Conservation (phyloP, 805 yeast species). For the Lachancea sp. region DNA sequence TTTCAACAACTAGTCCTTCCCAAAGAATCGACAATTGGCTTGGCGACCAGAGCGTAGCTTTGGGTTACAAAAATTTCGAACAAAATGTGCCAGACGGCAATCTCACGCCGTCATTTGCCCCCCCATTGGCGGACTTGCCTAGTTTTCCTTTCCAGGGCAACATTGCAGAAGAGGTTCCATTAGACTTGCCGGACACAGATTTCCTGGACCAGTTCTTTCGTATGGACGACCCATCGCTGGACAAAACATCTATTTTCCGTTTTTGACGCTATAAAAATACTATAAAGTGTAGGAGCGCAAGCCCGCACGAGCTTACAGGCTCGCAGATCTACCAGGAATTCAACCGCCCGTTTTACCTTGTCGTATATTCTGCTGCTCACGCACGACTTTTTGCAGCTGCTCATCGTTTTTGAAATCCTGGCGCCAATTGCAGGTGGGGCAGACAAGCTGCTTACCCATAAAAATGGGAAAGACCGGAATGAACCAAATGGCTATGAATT, state of each 20-base stretch:
- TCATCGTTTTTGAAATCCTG: slow-evolving; percentile 32
- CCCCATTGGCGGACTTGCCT: background rate
- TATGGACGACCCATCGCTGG: slow-evolving; percentile 1
- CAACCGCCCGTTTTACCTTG: slow-evolving; percentile 8
- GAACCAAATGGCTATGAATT: slow-evolving; percentile 48
- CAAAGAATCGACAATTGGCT: background rate
- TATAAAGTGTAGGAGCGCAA: no score
- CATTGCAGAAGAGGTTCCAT: background rate
- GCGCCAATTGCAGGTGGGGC: slow-evolving; percentile 47
- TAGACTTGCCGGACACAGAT: background rate
- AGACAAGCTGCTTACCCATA: slow-evolving; percentile 45
- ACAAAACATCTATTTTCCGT: background rate
- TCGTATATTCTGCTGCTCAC: slow-evolving; percentile 11
- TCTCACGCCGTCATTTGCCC: background rate
- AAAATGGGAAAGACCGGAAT: slow-evolving; percentile 49
- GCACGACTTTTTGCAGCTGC: slow-evolving; percentile 29
- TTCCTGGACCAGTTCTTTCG: background rate
- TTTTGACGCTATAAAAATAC: background rate
- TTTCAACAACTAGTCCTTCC: background rate
- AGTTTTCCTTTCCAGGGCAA: background rate
- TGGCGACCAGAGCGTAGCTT: background rate
- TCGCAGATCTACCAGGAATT: no score
- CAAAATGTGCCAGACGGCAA: background rate
- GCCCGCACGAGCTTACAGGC: no score
- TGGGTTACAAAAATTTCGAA: background rate